Evolutionary conservation across 331 rosid genomes (phyloP).

Genomic region (Malus hybrid): DNA sequence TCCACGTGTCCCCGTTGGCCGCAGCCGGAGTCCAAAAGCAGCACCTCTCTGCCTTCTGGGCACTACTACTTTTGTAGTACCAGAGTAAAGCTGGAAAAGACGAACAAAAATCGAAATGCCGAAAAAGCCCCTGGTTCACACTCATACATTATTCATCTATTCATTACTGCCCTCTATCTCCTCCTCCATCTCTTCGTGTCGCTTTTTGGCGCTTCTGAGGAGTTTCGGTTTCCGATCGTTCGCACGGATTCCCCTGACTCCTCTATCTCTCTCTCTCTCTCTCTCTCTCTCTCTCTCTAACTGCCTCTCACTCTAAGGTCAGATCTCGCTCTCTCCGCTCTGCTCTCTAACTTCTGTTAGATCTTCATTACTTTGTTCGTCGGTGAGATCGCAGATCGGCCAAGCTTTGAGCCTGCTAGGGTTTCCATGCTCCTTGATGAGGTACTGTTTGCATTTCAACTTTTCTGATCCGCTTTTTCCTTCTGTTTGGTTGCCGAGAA

Average conservation of each 20-base stretch:
- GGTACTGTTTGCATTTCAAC: conserved; percentile 5
- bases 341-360: conserved; percentile 16
- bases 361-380: conserved; percentile 17
- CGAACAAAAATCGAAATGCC: background rate
- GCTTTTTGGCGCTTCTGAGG: conserved; percentile 40
- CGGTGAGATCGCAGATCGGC: conserved; percentile 26
- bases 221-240: conserved; percentile 59
- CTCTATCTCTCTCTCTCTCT: background rate
- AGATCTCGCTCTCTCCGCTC: conserved; percentile 19
- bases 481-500: conserved; percentile 22
- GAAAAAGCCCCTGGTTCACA: background rate
- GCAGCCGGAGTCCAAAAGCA: conserved; percentile 33
- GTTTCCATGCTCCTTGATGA: conserved; percentile 16
- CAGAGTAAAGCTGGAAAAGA: too few species aligned
- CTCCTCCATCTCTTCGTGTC: conserved; percentile 22
- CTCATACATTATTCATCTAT: background rate
- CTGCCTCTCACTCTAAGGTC: conserved; percentile 6
- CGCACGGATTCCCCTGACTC: conserved; percentile 29
- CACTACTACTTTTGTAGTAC: too few species aligned
- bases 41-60: background rate
- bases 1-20: conserved; percentile 41
- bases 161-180: conserved; percentile 7
- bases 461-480: conserved; percentile 5
- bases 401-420: conserved; percentile 15
- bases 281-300: too few species aligned